phyloP scores from a whole-genome alignment of 371 early-diverging fungal genomes.

The Lichtheimia hyalospora region DNA sequence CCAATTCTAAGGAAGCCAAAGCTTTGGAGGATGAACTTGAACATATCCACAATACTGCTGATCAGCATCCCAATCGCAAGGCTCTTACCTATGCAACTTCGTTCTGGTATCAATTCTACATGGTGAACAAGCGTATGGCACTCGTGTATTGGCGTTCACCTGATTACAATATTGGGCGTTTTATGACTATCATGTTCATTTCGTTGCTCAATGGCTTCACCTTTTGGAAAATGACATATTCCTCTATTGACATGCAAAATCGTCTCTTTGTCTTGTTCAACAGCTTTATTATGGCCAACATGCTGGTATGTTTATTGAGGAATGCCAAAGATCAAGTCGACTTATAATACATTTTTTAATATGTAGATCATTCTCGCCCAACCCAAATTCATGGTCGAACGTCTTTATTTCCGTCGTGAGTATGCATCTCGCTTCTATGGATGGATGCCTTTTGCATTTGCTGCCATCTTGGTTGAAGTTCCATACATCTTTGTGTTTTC shows the following conservation, averaged over 20 bases:
- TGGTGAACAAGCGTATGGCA: slow-evolving; percentile 53
- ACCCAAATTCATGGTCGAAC: slow-evolving; percentile 69
- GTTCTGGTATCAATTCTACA: slow-evolving; percentile 33
- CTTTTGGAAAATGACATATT: slow-evolving; percentile 54
- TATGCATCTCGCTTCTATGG: slow-evolving; percentile 65
- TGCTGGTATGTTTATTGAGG: slow-evolving; percentile 13
- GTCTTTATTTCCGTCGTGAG: slow-evolving; percentile 66
- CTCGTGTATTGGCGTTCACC: slow-evolving; percentile 55
- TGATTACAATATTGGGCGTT: slow-evolving; percentile 59
- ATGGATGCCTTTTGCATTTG: slow-evolving; percentile 56
- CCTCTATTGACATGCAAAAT: slow-evolving; percentile 59
- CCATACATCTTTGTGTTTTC: slow-evolving; percentile 51
- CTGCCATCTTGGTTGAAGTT: slow-evolving; percentile 50
- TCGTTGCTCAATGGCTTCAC: slow-evolving; percentile 52
- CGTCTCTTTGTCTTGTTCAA: slow-evolving; percentile 67
- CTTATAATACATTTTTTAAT: background rate
- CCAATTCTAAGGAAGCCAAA: slow-evolving; percentile 29
- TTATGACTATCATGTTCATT: slow-evolving; percentile 35
- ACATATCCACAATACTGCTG: slow-evolving; percentile 18
- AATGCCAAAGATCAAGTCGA: background rate
- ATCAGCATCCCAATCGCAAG: slow-evolving; percentile 15
- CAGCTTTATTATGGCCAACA: slow-evolving; percentile 54
- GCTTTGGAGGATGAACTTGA: slow-evolving; percentile 23
- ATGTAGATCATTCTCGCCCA: slow-evolving; percentile 23
- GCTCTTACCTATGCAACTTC: slow-evolving; percentile 32